A percentile compares a stretch with the other conserved stretches of the same genome.
phyloP scores from a whole-genome alignment of 176 grass and related monocot genomes.

The Alopecurus myosuroides region DNA sequence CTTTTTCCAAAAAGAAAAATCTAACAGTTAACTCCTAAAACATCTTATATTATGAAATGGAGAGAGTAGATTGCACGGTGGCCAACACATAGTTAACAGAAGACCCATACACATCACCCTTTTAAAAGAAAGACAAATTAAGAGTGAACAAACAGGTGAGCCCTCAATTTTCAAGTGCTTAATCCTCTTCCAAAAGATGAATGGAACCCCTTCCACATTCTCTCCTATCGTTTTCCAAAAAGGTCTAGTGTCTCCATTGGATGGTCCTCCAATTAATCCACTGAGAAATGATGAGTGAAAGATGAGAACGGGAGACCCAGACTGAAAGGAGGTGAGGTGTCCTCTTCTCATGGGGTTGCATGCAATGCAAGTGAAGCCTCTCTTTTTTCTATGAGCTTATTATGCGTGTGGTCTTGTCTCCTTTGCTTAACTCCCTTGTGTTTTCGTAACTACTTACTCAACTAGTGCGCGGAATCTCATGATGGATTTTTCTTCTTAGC shows the following conservation, averaged over 20 bases:
- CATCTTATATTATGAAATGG: not conserved
- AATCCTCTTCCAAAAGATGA: not conserved
- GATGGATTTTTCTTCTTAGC: not conserved
- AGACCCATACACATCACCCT: not conserved
- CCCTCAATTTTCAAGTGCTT: conserved; percentile 31
- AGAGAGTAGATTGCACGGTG: not conserved
- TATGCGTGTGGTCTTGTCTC: not conserved
- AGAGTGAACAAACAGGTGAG: not conserved
- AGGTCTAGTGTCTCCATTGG: conserved; percentile 1
- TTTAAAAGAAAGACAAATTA: not conserved
- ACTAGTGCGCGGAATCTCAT: conserved; percentile 12
- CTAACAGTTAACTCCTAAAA: too few species aligned
- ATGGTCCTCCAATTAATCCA: not conserved
- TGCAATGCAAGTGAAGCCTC: conserved; percentile 32
- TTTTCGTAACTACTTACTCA: not conserved
- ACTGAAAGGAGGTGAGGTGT: conserved; percentile 9
- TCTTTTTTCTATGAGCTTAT: not conserved
- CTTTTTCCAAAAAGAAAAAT: too few species aligned
- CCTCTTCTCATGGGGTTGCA: conserved; percentile 27
- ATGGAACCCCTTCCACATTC: not conserved
- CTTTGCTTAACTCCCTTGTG: not conserved
- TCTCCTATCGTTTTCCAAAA: not conserved
- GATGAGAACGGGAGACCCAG: not conserved
- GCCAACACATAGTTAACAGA: not conserved
- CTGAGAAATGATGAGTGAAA: not conserved